Conservation (phyloP, 2,329 filamentous ascomycete species). For the Penicillium polonicum region DNA sequence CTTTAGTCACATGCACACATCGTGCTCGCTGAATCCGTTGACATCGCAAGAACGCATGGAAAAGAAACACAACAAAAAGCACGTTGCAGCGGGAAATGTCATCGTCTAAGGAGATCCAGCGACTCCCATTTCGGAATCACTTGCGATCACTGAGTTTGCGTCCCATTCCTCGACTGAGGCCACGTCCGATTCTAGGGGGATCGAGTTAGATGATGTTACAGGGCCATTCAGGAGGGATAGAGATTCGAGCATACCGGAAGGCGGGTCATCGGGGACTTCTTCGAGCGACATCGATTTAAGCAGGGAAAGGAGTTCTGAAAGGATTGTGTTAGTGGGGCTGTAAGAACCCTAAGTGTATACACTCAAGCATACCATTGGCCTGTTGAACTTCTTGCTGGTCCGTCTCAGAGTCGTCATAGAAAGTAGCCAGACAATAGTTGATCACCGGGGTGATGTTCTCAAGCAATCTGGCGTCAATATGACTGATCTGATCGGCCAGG, state of each 20-base stretch:
- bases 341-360: neutral
- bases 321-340: slow-evolving; percentile 1
- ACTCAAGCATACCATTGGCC: slow-evolving; percentile 35
- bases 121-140: slow-evolving; percentile 43
- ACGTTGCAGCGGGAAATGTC: neutral
- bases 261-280: slow-evolving; percentile 39
- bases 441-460: slow-evolving; percentile 40
- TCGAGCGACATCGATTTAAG: slow-evolving; percentile 40
- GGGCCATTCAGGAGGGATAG: neutral
- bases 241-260: slow-evolving; percentile 38
- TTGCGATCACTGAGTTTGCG: slow-evolving; percentile 41
- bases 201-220: slow-evolving; percentile 4
- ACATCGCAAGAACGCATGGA: slow-evolving; percentile 3
- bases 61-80: slow-evolving; percentile 1
- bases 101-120: slow-evolving; percentile 35
- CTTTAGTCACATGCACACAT: neutral
- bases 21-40: neutral
- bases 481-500: slow-evolving; percentile 24
- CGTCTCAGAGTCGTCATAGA: slow-evolving; percentile 39
- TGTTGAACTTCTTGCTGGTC: slow-evolving; percentile 35
- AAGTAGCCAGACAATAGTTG: slow-evolving; percentile 39
- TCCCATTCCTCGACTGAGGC: slow-evolving; percentile 45
- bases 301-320: slow-evolving; percentile 31
- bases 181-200: slow-evolving; percentile 39
- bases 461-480: slow-evolving; percentile 37